These are phyloP conservation scores for Neurospora sp. DNA, from an alignment of 495 filamentous ascomycete genomes.

Conservation along the genomic window DNA sequence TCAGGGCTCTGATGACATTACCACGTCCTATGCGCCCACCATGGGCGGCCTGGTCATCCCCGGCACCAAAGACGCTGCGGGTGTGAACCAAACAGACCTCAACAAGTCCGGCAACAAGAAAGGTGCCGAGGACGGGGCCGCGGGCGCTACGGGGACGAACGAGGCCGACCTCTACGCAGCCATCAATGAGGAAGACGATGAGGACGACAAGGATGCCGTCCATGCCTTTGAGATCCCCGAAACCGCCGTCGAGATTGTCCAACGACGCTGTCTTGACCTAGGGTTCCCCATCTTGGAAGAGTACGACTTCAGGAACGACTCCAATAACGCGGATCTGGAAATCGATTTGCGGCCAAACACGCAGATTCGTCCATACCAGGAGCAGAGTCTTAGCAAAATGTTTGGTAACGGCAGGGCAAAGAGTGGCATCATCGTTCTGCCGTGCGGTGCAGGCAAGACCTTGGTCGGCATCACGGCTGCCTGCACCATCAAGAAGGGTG, in stretches of 20 bases:
- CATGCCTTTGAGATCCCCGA: slow-evolving; percentile 90
- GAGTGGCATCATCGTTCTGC: slow-evolving; percentile 94
- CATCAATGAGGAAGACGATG: slow-evolving; percentile 76
- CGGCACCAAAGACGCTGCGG: slow-evolving; percentile 86
- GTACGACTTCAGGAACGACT: slow-evolving; percentile 95
- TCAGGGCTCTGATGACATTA: slow-evolving; percentile 55
- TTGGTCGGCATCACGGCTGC: slow-evolving; percentile 94
- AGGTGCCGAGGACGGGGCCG: slow-evolving; percentile 11
- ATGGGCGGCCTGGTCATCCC: slow-evolving; percentile 89
- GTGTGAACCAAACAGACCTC: slow-evolving; percentile 55
- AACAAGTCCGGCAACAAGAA: slow-evolving; percentile 17
- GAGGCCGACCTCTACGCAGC: slow-evolving; percentile 40
- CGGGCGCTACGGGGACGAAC: background rate
- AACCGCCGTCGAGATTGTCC: slow-evolving; percentile 68
- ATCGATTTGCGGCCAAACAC: slow-evolving; percentile 82
- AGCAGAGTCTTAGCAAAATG: slow-evolving; percentile 97
- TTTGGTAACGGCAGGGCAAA: slow-evolving; percentile 96
- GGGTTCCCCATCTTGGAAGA: slow-evolving; percentile 85
- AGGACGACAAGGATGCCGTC: slow-evolving; percentile 78
- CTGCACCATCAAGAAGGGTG: slow-evolving; percentile 93
- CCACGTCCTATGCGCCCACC: slow-evolving; percentile 70
- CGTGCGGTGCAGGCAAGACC: slow-evolving; percentile 95
- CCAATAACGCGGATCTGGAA: slow-evolving; percentile 76
- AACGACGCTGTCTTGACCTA: slow-evolving; percentile 81
- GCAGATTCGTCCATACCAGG: slow-evolving; percentile 85